phyloP scores from a whole-genome alignment of 257 asterid genomes.

The Primulina eburnea region DNA sequence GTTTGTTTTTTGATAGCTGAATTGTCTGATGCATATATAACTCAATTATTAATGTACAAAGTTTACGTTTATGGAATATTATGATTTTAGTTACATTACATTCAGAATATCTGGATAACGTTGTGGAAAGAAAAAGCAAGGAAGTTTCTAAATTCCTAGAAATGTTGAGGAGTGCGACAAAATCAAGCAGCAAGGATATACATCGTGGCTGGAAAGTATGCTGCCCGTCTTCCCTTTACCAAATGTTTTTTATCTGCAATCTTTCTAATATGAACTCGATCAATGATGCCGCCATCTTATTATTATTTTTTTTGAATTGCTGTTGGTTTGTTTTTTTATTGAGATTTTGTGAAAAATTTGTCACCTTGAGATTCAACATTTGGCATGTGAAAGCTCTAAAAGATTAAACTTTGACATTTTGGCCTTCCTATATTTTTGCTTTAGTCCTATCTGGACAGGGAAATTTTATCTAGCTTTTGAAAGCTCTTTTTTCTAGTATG shows the following conservation, averaged over 20 bases:
- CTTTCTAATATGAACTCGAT: not conserved
- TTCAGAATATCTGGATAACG: constrained; percentile 49
- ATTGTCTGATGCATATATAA: not conserved
- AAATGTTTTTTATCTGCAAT: not conserved
- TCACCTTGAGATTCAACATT: not conserved
- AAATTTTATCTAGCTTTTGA: not conserved
- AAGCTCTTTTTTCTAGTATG: not conserved
- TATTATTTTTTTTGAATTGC: not conserved
- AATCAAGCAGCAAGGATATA: constrained; percentile 40
- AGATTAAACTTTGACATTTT: not conserved
- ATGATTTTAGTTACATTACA: constrained; percentile 14
- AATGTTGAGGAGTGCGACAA: constrained; percentile 78
- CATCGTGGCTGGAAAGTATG: constrained; percentile 72
- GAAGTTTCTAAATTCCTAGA: constrained; percentile 61
- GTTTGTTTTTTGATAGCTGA: constrained; percentile 24
- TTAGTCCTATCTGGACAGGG: not conserved
- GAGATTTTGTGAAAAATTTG: constrained; percentile 1
- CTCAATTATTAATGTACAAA: not conserved
- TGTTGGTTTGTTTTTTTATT: not conserved
- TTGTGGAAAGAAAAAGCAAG: constrained; percentile 60
- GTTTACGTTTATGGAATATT: not conserved
- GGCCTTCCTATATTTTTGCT: not conserved
- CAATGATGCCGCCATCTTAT: not conserved
- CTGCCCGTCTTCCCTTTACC: not conserved
- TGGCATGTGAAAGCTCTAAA: not conserved